phyloP scores from a whole-genome alignment of 768 basidiomycete genomes.

The Rhodotorula babjevae region DNA sequence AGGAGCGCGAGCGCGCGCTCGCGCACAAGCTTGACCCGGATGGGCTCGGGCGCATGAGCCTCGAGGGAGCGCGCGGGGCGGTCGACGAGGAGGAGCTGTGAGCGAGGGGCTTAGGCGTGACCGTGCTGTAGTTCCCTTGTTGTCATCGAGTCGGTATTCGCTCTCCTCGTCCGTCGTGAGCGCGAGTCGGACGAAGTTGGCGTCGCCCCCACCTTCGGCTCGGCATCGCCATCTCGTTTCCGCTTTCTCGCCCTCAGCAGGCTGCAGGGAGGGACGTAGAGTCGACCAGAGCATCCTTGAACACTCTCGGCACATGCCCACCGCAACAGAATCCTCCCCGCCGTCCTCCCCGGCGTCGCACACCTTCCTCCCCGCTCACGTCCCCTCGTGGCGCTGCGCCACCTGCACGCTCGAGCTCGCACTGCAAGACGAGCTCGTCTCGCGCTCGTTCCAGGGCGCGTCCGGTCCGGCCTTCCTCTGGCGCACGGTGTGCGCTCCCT shows the following conservation, averaged over 20 bases:
- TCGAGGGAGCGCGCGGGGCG: neutral
- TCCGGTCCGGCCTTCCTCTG: slow-evolving; percentile 22
- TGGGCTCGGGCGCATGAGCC: slow-evolving; percentile 19
- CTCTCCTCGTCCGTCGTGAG: too few species aligned
- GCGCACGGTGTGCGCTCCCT: slow-evolving; percentile 9
- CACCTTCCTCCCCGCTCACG: slow-evolving; percentile 14
- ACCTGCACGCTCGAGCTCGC: slow-evolving; percentile 26
- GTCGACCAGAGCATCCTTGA: too few species aligned
- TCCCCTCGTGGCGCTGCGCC: slow-evolving; percentile 16
- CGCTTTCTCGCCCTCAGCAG: neutral
- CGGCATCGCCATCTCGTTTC: neutral
- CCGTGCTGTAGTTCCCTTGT: neutral
- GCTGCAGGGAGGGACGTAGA: too few species aligned
- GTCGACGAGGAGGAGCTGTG: slow-evolving; percentile 18
- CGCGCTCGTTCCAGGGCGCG: slow-evolving; percentile 6
- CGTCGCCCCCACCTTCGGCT: neutral
- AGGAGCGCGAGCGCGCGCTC: neutral
- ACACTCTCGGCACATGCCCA: neutral
- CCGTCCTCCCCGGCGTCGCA: neutral
- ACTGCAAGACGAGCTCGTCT: slow-evolving; percentile 30
- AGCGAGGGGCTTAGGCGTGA: neutral
- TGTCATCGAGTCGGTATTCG: neutral
- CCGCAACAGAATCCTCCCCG: neutral
- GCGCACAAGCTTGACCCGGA: slow-evolving; percentile 4
- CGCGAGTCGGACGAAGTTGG: too few species aligned